A percentile compares a stretch with the other conserved stretches of the same genome.
phyloP scores from a whole-genome alignment of 371 early-diverging fungal genomes.

The Dichotomocladium elegans region DNA sequence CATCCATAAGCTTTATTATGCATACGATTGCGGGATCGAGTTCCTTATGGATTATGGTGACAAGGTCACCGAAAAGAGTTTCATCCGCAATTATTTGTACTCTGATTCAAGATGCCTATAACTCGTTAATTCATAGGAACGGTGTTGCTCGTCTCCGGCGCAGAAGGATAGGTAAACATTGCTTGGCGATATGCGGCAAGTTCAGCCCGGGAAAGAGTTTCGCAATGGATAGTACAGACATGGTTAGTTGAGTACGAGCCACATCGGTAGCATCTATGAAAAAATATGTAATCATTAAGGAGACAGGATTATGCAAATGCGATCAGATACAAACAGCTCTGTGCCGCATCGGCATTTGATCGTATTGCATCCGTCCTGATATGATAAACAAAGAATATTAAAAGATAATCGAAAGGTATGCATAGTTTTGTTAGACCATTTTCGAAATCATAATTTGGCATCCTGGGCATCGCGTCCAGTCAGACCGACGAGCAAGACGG shows the following conservation, averaged over 20 bases:
- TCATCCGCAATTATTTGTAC: too few species aligned
- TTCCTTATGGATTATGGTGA: too few species aligned
- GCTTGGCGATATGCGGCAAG: not conserved
- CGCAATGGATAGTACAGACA: not conserved
- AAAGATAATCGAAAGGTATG: not conserved
- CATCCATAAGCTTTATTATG: too few species aligned
- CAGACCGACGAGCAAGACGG: not conserved
- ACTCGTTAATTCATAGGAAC: too few species aligned
- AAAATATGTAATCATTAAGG: not conserved
- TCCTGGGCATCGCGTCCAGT: not conserved
- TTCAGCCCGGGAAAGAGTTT: not conserved
- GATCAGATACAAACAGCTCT: not conserved
- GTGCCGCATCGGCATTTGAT: not conserved
- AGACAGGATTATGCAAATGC: not conserved
- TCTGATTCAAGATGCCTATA: too few species aligned
- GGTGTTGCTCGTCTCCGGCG: too few species aligned
- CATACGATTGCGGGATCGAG: too few species aligned
- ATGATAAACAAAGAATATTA: not conserved
- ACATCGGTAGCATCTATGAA: not conserved
- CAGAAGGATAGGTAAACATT: too few species aligned
- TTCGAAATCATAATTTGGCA: not conserved
- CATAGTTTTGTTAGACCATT: not conserved
- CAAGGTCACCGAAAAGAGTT: too few species aligned
- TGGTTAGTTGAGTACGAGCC: not conserved
- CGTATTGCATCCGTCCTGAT: not conserved